Evolutionary conservation across 805 yeast genomes (phyloP), one percentile per base, ranked within the genome.

Genomic region (Candida lessepsii): DNA sequence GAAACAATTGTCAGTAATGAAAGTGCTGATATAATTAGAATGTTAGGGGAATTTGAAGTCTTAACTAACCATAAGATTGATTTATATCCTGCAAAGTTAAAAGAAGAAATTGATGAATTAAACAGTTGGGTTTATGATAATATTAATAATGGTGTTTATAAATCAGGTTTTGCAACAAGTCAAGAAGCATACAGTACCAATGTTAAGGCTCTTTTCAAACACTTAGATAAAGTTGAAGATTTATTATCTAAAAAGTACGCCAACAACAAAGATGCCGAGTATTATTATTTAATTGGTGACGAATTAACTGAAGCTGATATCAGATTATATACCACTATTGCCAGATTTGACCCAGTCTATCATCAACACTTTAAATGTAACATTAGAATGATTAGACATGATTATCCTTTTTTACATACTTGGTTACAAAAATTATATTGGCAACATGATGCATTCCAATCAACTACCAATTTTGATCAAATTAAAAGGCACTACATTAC

Each of bases 311-410:
- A 91, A 65, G 95, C 95, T 5, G 99, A 91, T 60, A 72, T 91
- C 42, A 75, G 97, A 49, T 75, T 91, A 36, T 91, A 67, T 67
- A 80, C 96, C 17, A 91, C 98, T 2, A 81, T 91, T 44, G 72
- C 88, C 31, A 78, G 99, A 53, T 91, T 91, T 55, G 98, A 91
- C 60, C 85, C 95, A 1, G 95, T 89, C 16, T 91, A 91, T 57
- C 91, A 84, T 39, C 96, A 90, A 63, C 97, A 91, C 62, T 93
- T 91, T 78, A 93, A 91, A 66, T 86, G 96, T 62, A 91, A 91
- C 62, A 61, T 88, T 46, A 81, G 81, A 35, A 83, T 81, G 71
- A 85, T 91, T 53, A 78, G 96, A 57, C 58, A 66, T 48, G 86
- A 87, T 48, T 91, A 79, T 60, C 97, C 97, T 16, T 65, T 71